phyloP scores from a whole-genome alignment of 2,329 filamentous ascomycete species.

The Alternaria metachromatica region DNA sequence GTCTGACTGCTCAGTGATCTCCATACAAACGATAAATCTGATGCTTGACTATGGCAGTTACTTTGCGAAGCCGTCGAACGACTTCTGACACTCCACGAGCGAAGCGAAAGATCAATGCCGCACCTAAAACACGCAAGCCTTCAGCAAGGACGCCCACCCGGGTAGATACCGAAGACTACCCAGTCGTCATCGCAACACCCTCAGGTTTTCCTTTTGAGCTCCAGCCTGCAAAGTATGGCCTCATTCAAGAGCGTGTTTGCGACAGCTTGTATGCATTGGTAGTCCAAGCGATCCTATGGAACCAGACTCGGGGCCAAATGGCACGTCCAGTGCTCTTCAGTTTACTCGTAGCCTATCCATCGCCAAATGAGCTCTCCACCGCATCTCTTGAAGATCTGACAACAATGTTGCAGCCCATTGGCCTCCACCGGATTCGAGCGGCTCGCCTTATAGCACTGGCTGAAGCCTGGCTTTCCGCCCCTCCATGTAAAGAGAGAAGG shows the following conservation, averaged over 20 bases:
- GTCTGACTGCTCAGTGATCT: neutral
- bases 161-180: constrained; percentile 16
- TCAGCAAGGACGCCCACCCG: constrained; percentile 3
- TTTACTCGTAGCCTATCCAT: constrained; percentile 73
- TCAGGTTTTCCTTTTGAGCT: constrained; percentile 31
- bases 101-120: neutral
- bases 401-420: constrained; percentile 31
- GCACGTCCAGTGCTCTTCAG: constrained; percentile 78
- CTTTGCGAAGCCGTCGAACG: neutral
- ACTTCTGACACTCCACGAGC: neutral
- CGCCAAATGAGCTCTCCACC: constrained; percentile 65
- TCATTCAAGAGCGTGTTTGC: constrained; percentile 83
- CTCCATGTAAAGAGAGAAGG: constrained; percentile 65
- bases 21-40: neutral
- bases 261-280: constrained; percentile 80
- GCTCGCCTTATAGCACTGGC: constrained; percentile 74
- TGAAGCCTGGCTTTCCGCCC: constrained; percentile 68
- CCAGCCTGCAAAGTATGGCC: constrained; percentile 64
- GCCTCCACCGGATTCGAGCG: constrained; percentile 58
- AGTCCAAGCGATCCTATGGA: constrained; percentile 83
- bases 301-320: constrained; percentile 75
- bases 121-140: constrained; percentile 6
- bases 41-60: neutral
- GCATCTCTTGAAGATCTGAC: constrained; percentile 27
- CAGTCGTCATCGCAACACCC: constrained; percentile 21